Base-by-base conservation (phyloP, 73 alveolate species). In the Stentor coeruleus region DNA sequence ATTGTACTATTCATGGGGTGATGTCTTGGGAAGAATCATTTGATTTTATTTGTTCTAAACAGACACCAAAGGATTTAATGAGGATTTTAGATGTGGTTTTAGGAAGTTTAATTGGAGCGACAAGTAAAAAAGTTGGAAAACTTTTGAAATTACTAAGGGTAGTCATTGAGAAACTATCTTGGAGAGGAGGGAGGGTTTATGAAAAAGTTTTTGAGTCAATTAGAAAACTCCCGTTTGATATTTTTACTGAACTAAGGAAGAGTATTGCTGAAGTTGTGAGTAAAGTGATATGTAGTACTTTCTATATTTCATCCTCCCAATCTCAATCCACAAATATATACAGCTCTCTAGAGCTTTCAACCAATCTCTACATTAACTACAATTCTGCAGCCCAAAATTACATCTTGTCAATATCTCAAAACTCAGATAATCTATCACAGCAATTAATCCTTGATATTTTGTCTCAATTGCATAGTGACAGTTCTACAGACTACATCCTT, bases 111-210 rank as follows among this genome's bases (percentile, higher is more conserved):
- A 20, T 40, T 20, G 42, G n/a, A 28, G n/a, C 39, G n/a, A 15
- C 79, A 20, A 20, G n/a, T 20, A 66, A 20, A 20, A 66, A 66
- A 66, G 20, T 66, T 37, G 33, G 79, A 26, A 66, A 66, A 66
- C n/a, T 66, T 15, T 31, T 66, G 79, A 66, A 66, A 2, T 33
- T 66, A 15, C 39, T 66, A 31, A 11, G 49, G n/a, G 33, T 26
- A 26, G n/a, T 66, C 14, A 31, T 33, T 66, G 36, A 26, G 36
- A 20, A 26, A 28, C 37, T 66, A 20, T 37, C 40, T 11, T 66
- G 79, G 79, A 20, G 37, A 66, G 79, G 79, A 1, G 37, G 20
- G n/a, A 40, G 33, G 41, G 33, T 66, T 20, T 66, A 66, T 66
- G 40, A 37, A 33, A 31, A 66, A 31, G 26, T 66, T 66, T 20